phyloP scores from a whole-genome alignment of 495 filamentous ascomycete genomes.

The Aspergillus baeticus region DNA sequence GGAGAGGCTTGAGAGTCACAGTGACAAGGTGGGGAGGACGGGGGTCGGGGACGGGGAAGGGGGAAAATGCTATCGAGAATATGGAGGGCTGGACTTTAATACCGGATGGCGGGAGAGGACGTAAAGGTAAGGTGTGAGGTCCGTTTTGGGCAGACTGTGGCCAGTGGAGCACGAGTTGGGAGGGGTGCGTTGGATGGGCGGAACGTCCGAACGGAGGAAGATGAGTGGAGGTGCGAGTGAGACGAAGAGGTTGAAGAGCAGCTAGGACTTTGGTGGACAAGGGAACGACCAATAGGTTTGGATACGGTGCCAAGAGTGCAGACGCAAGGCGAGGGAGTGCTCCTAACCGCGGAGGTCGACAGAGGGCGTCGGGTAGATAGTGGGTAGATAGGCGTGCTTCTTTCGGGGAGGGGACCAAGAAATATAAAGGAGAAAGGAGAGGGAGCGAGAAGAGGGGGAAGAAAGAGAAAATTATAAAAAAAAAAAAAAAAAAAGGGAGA shows the following conservation, averaged over 20 bases:
- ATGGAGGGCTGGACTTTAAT: slow-evolving; percentile 48
- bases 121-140: slow-evolving; percentile 37
- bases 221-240: slow-evolving; percentile 33
- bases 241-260: slow-evolving; percentile 28
- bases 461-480: slow-evolving; percentile 9
- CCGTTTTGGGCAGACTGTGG: slow-evolving; percentile 51
- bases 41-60: slow-evolving; percentile 5
- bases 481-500: slow-evolving; percentile 5
- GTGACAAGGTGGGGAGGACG: slow-evolving; percentile 15
- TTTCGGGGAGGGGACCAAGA: slow-evolving; percentile 6
- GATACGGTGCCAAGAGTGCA: slow-evolving; percentile 27
- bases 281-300: slow-evolving; percentile 29
- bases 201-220: slow-evolving; percentile 31
- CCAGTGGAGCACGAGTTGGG: slow-evolving; percentile 29
- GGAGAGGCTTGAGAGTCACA: slow-evolving; percentile 21
- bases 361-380: background rate
- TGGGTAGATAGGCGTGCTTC: background rate
- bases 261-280: slow-evolving; percentile 20
- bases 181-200: slow-evolving; percentile 27
- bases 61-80: slow-evolving; percentile 34
- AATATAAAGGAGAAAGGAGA: slow-evolving; percentile 8
- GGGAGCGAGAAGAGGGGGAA: background rate
- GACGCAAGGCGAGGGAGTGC: slow-evolving; percentile 16
- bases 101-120: slow-evolving; percentile 41
- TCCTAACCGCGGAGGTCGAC: slow-evolving; percentile 12